Base-by-base conservation (phyloP, 495 filamentous ascomycete species). In the Tirmania nivea region DNA sequence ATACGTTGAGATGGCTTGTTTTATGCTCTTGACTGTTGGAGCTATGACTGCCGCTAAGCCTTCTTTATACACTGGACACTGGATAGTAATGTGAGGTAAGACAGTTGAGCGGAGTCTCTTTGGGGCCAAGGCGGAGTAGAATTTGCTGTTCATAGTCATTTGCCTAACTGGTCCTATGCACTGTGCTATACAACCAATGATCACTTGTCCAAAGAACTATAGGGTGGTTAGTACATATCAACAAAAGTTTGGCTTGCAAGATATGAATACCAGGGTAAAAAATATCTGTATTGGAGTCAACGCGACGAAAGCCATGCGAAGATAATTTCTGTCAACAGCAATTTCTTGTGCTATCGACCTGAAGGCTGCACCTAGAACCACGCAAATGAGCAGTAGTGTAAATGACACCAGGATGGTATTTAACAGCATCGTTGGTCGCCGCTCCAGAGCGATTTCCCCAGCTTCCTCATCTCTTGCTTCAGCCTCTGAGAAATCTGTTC, bases 21-120 rank as follows among this genome's bases (percentile, higher is more conserved):
- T 62, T 21, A 69, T 56, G 55, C 63, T 66, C 16, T 58, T 67
- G 39, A 69, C 50, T 2, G 66, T 69, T 36, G 66, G 66, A 20
- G 54, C 58, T 35, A 69, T 68, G 45, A 69, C 66, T 45, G 39
- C 12, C 9, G 39, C 65, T 5, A 85, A 68, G 47, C 80, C 78
- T 65, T 85, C 81, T 59, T 81, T 85, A 68, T 83, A 85, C 1
- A 85, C 79, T 8, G 81, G 81, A 69, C 78, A 78, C 64, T 85
- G 81, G 55, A 84, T 80, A 5, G 81, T 84, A 37, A 85, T 71
- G 59, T 84, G 80, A 8, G 81, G 81, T 19, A 82, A 67, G 1
- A 45, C 39, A 1, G 39, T 4, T 14, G 51, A 55, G 25, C 59
- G 54, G 36, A 64, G 53, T 17, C 81, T 68, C 47, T 73, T 73